Evolutionary conservation across 2,329 filamentous ascomycete species (phyloP), one percentile per base, ranked within the genome.

Genomic region (Colletotrichum zoysiae): DNA sequence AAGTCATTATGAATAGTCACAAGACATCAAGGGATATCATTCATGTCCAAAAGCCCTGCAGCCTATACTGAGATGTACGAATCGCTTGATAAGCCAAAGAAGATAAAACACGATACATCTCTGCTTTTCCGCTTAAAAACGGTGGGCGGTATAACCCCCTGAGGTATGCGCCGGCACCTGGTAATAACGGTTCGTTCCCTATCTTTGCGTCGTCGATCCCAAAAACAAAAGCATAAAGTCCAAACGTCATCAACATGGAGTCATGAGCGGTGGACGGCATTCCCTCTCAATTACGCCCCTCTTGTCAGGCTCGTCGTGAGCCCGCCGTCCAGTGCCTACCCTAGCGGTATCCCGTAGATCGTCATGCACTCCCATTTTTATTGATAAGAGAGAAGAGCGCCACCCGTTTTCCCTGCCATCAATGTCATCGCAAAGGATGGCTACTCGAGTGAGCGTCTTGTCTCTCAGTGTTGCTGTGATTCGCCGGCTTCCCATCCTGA

Each of bases 301-400:
- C n/a, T 63, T 26, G 16, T 30, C 42, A 35, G 5, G 23, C 35
- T 40, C 26, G 55, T 57, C 16, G 20, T 35, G 4, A 38, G 58
- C 44, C 59, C 30, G 58, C 59, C 65, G 65, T 55, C 55, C 59
- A 55, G 26, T 48, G 33, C 38, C 55, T 55, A 44, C 20, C 38
- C 65, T 55, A 44, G 23, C 60, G 69, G 69, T 69, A 64, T 69
- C 65, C 59, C 30, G 69, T 40, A 56, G 55, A 69, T 69, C 69
- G 64, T 71, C 51, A 63, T 60, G 59, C 69, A 56, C 65, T 69
- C 35, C 53, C 30, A 11, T 51, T 46, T 35, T 44, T 38, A n/a
- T 23, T 42, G n/a, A 40, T 26, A 33, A 11, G 38, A 62, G 63
- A 62, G 59, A 57, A 42, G 60, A n/a, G 11, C 44, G n/a, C 20